Evolutionary conservation across 345 rosid species (phyloP).

Genomic region (Capsella bursapastoris): DNA sequence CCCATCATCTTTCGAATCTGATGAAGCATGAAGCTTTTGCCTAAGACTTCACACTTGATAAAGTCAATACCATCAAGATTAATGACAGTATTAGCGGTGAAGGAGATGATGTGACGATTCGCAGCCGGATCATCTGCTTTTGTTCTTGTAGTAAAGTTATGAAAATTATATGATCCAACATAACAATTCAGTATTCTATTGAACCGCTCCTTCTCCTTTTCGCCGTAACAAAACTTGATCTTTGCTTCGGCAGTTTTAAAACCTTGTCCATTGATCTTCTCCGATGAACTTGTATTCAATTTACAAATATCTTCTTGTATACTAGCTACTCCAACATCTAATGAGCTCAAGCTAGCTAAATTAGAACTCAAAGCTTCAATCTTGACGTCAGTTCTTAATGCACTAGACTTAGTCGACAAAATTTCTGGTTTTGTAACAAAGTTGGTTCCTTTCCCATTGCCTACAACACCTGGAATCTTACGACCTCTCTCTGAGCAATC

Average conservation of each 20-base stretch:
- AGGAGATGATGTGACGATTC: constrained; percentile 64
- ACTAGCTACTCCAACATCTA: constrained; percentile 22
- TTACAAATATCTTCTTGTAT: constrained; percentile 16
- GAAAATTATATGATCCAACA: constrained; percentile 91
- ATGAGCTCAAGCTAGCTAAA: constrained; percentile 24
- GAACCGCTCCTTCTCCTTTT: constrained; percentile 72
- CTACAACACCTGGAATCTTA: constrained; percentile 59
- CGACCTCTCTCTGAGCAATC: constrained; percentile 93
- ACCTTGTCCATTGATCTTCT: constrained; percentile 24
- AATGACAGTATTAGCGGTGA: constrained; percentile 59
- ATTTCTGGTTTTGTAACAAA: constrained; percentile 37
- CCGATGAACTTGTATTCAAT: background rate
- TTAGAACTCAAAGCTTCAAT: constrained; percentile 27
- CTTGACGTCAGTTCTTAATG: constrained; percentile 24
- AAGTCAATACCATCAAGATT: constrained; percentile 79
- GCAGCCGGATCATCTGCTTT: constrained; percentile 90
- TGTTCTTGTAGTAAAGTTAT: constrained; percentile 87
- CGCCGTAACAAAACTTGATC: constrained; percentile 59
- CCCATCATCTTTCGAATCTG: constrained; percentile 96
- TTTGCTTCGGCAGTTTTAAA: constrained; percentile 4
- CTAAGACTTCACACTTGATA: constrained; percentile 86
- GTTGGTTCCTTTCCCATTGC: constrained; percentile 43
- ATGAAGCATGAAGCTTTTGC: constrained; percentile 99
- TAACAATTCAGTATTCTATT: constrained; percentile 70
- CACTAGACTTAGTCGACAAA: constrained; percentile 42